phyloP scores from a whole-genome alignment of 805 yeast genomes.

The Pichia occidentalis region DNA sequence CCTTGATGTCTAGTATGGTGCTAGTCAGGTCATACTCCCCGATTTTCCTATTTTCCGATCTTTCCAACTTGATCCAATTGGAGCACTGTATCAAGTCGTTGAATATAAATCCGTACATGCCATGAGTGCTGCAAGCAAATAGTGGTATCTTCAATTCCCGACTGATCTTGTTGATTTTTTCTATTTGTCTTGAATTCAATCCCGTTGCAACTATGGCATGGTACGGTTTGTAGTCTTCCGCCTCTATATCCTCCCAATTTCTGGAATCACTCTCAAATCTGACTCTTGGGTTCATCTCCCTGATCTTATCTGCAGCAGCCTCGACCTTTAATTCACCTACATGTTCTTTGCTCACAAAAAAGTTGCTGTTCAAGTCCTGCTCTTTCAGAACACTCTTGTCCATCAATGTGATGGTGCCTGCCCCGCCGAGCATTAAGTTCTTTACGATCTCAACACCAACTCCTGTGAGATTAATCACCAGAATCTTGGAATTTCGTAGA shows the following conservation, averaged over 20 bases:
- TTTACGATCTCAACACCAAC: conserved; percentile 79
- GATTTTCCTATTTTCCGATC: conserved; percentile 41
- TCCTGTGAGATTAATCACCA: conserved; percentile 68
- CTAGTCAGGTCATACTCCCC: conserved; percentile 41
- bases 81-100: conserved; percentile 67
- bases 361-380: conserved; percentile 65
- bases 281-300: conserved; percentile 78
- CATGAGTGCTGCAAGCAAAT: conserved; percentile 63
- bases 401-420: conserved; percentile 67
- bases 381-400: conserved; percentile 51
- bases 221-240: conserved; percentile 44
- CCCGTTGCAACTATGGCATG: conserved; percentile 77
- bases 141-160: conserved; percentile 57
- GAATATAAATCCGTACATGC: conserved; percentile 76
- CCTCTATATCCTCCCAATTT: conserved; percentile 18
- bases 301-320: conserved; percentile 49
- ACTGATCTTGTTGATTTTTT: conserved; percentile 46
- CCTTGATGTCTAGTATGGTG: conserved; percentile 37
- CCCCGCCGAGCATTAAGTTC: conserved; percentile 81
- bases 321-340: conserved; percentile 52
- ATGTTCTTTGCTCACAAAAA: conserved; percentile 53
- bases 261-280: conserved; percentile 29
- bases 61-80: conserved; percentile 46
- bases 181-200: conserved; percentile 35
- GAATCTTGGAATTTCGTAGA: conserved; percentile 63